A percentile compares a stretch with the other conserved stretches of the same genome.
Evolutionary conservation across 306 rosid species (phyloP).

Genomic region (Astragalus glycyphyllos): DNA sequence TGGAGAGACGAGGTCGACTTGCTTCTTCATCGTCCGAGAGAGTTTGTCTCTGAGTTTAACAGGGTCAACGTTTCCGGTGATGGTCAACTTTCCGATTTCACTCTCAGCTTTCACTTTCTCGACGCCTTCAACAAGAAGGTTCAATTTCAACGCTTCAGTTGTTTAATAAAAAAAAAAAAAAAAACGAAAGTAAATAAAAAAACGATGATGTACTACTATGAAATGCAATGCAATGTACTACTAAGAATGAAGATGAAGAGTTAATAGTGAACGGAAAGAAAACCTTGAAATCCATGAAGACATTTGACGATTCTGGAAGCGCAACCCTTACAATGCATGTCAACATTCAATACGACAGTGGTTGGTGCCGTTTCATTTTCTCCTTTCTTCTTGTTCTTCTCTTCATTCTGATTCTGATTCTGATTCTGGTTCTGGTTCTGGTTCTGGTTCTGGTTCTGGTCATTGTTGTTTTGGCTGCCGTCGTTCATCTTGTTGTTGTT

Average conservation of each 20-base stretch:
- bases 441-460: background rate
- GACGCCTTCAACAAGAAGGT: constrained; percentile 58
- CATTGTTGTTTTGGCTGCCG: constrained; percentile 10
- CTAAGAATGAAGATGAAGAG: too few relatives aligned
- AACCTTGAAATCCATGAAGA: constrained; percentile 52
- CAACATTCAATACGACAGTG: constrained; percentile 58
- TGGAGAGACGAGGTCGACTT: constrained; percentile 66
- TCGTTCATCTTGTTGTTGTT: constrained; percentile 25
- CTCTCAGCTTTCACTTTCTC: constrained; percentile 51
- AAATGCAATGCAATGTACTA: too few relatives aligned
- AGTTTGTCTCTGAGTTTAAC: constrained; percentile 55
- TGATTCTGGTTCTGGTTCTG: background rate
- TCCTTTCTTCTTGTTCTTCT: constrained; percentile 46
- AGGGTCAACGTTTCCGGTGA: constrained; percentile 64
- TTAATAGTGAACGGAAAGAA: background rate
- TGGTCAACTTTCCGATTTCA: constrained; percentile 56
- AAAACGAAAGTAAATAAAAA: background rate
- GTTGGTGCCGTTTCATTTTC: constrained; percentile 35
- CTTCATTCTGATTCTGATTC: background rate
- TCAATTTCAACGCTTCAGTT: constrained; percentile 42
- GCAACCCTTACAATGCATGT: constrained; percentile 82
- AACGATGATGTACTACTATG: too few relatives aligned
- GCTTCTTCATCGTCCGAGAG: constrained; percentile 56
- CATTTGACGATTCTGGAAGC: constrained; percentile 55
- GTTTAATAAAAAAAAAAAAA: too few relatives aligned